phyloP scores from a whole-genome alignment of 2,329 filamentous ascomycete species.

The Diaporthe sp. region DNA sequence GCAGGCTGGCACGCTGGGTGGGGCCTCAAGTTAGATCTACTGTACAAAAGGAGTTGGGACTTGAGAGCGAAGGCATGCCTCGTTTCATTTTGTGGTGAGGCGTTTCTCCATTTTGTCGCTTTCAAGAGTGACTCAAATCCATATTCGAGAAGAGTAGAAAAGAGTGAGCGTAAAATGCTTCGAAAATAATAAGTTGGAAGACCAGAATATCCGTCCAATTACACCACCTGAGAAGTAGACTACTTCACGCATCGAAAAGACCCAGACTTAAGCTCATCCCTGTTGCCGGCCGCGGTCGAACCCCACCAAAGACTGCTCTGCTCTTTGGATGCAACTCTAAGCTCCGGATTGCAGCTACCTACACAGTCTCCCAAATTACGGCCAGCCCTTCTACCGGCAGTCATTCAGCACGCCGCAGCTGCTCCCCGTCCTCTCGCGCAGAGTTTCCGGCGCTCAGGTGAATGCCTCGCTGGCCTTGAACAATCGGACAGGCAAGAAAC shows the following conservation, averaged over 20 bases:
- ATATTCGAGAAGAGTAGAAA: background rate
- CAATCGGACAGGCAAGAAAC: background rate
- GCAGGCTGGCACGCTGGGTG: slow-evolving; percentile 14
- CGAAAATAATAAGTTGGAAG: background rate
- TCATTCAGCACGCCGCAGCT: background rate
- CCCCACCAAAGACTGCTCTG: slow-evolving; percentile 29
- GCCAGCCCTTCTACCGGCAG: background rate
- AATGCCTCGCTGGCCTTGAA: background rate
- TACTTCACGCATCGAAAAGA: background rate
- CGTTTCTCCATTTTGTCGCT: background rate
- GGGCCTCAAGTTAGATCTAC: background rate
- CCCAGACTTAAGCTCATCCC: background rate
- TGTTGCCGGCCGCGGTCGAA: slow-evolving; percentile 21
- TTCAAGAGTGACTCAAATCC: background rate
- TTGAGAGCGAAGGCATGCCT: background rate
- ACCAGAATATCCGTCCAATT: background rate
- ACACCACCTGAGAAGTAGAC: background rate
- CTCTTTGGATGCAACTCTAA: background rate
- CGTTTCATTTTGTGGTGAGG: background rate
- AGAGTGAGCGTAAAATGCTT: background rate
- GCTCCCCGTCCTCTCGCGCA: background rate
- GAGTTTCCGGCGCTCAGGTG: background rate
- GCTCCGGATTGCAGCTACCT: slow-evolving; percentile 15
- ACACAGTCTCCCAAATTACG: background rate
- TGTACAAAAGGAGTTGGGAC: background rate